phyloP scores from a whole-genome alignment of 2,329 filamentous ascomycete genomes.

The Xylaria sp. region DNA sequence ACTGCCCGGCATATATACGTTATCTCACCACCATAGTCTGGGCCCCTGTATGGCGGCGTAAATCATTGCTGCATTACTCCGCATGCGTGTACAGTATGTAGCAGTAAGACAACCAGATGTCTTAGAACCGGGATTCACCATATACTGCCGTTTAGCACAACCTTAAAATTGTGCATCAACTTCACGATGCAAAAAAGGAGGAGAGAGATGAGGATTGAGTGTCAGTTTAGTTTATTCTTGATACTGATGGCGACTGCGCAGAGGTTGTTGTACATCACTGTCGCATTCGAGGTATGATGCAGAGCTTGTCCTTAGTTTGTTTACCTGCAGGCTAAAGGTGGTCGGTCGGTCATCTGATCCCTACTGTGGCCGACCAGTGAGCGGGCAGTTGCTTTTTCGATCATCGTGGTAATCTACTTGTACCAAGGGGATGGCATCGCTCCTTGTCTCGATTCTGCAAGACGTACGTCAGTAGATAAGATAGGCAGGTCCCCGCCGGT shows the following conservation, averaged over 20 bases:
- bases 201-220: neutral
- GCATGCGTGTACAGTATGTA: conserved; percentile 12
- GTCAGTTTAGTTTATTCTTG: neutral
- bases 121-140: neutral
- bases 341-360: neutral
- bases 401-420: neutral
- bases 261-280: neutral
- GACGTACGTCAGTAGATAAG: conserved; percentile 13
- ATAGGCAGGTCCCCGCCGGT: neutral
- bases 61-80: conserved; percentile 23
- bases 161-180: neutral
- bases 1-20: conserved; percentile 9
- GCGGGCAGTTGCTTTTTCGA: neutral
- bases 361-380: conserved; percentile 1
- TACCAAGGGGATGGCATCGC: neutral
- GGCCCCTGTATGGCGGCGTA: neutral
- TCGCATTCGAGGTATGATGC: neutral
- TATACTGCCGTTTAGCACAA: neutral
- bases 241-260: neutral
- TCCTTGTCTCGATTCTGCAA: neutral
- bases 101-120: neutral
- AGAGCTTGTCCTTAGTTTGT: neutral
- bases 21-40: conserved; percentile 3
- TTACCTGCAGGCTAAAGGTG: neutral
- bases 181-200: neutral